These are phyloP conservation scores for Loxodes magnus DNA, from an alignment of 73 alveolate genomes.

Conservation along the genomic window DNA sequence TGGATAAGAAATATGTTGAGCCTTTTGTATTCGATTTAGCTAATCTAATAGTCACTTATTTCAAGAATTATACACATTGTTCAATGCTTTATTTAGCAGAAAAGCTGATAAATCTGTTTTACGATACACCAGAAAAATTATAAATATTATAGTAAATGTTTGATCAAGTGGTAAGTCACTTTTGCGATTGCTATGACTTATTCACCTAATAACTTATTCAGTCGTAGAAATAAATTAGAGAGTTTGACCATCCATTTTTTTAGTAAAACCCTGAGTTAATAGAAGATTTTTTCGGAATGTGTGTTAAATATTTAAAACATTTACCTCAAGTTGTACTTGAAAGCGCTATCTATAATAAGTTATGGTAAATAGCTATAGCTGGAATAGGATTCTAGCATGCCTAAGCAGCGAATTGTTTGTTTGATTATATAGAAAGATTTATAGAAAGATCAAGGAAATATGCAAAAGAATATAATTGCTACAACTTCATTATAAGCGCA, in stretches of 20 bases:
- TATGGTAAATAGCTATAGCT: background rate
- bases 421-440: background rate
- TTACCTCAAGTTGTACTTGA: background rate
- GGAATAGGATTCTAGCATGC: slow-evolving; percentile 11
- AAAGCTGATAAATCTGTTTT: background rate
- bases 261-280: slow-evolving; percentile 7
- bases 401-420: slow-evolving; percentile 14
- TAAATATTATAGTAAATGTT: background rate
- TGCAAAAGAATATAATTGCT: too few species aligned
- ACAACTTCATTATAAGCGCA: too few species aligned
- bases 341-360: background rate
- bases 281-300: slow-evolving; percentile 14
- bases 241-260: too few species aligned
- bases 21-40: too few species aligned
- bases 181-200: background rate
- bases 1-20: too few species aligned
- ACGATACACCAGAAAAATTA: background rate
- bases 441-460: too few species aligned
- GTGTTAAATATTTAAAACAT: background rate
- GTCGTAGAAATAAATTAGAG: too few species aligned
- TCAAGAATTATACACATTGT: background rate
- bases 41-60: too few species aligned
- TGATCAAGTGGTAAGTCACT: background rate
- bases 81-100: slow-evolving; percentile 9
- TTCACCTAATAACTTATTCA: too few species aligned